phyloP scores from a whole-genome alignment of 768 basidiomycete genomes.

The Leccinum arenicola region DNA sequence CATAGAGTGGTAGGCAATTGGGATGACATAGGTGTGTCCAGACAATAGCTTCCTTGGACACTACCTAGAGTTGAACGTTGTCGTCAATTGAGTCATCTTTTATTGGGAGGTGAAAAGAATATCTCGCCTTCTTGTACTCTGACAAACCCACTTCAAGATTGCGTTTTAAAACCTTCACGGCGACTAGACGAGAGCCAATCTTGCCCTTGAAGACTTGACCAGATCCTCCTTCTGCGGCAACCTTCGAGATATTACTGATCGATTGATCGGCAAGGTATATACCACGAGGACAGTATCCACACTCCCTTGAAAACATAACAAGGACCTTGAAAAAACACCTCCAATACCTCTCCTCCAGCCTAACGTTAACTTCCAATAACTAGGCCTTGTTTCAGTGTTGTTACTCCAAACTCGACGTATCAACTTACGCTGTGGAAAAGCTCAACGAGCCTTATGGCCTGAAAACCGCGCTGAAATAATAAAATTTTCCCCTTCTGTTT shows the following conservation, averaged over 20 bases:
- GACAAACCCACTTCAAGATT: neutral
- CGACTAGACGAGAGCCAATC: constrained; percentile 22
- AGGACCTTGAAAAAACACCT: constrained; percentile 17
- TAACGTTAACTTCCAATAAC: constrained; percentile 22
- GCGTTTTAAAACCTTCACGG: constrained; percentile 22
- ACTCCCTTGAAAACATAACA: constrained; percentile 19
- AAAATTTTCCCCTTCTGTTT: constrained; percentile 1
- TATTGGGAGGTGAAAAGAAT: neutral
- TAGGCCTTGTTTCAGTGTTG: constrained; percentile 8
- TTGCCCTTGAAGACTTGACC: constrained; percentile 22
- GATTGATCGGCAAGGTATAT: constrained; percentile 7
- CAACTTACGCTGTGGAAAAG: constrained; percentile 25
- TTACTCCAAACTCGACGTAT: neutral
- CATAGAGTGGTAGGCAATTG: constrained; percentile 37
- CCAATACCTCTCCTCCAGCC: constrained; percentile 17
- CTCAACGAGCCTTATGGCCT: constrained; percentile 10
- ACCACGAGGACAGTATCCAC: constrained; percentile 18
- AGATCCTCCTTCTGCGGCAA: constrained; percentile 15
- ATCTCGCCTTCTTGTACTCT: constrained; percentile 19
- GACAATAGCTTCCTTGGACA: constrained; percentile 32
- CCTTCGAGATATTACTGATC: constrained; percentile 7
- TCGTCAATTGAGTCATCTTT: neutral
- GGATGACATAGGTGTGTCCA: constrained; percentile 35
- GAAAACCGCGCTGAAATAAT: neutral
- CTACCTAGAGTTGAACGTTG: constrained; percentile 11